Evolutionary conservation across 2,329 filamentous ascomycete species (phyloP).

Genomic region (Hysterium pulicare): DNA sequence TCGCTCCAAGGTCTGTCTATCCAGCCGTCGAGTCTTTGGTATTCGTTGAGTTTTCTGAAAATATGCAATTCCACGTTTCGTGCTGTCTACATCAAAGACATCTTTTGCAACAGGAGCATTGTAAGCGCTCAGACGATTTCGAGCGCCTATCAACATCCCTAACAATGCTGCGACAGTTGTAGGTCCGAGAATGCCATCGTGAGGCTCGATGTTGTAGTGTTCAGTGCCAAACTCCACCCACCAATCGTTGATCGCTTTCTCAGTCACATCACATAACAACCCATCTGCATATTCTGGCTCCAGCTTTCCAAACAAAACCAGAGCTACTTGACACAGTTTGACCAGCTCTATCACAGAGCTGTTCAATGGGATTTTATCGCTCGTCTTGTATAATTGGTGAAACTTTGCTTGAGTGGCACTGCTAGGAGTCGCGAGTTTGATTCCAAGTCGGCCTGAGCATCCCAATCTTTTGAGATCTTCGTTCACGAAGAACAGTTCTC

Average conservation of each 20-base stretch:
- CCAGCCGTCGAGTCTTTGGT: constrained; percentile 71
- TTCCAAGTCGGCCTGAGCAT: constrained; percentile 83
- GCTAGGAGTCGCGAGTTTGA: constrained; percentile 75
- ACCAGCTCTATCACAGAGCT: constrained; percentile 82
- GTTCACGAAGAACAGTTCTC: constrained; percentile 86
- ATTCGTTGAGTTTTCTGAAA: constrained; percentile 91
- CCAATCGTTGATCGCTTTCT: constrained; percentile 88
- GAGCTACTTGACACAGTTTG: constrained; percentile 83
- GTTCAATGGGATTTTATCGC: constrained; percentile 74
- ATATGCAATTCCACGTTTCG: constrained; percentile 78
- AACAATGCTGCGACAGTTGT: constrained; percentile 86
- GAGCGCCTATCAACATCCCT: constrained; percentile 82
- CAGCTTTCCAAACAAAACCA: constrained; percentile 83
- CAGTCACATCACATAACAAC: constrained; percentile 87
- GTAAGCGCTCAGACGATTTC: constrained; percentile 81
- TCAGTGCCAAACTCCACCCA: constrained; percentile 92
- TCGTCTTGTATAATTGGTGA: constrained; percentile 82
- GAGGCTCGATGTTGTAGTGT: constrained; percentile 87
- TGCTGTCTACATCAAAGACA: constrained; percentile 78
- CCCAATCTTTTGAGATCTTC: constrained; percentile 89
- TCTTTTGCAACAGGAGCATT: constrained; percentile 86
- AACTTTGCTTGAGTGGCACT: constrained; percentile 87
- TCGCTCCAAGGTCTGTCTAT: constrained; percentile 76
- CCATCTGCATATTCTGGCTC: constrained; percentile 89
- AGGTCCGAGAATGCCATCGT: constrained; percentile 87